phyloP scores from a whole-genome alignment of 768 basidiomycete species.

The Russula sp. region DNA sequence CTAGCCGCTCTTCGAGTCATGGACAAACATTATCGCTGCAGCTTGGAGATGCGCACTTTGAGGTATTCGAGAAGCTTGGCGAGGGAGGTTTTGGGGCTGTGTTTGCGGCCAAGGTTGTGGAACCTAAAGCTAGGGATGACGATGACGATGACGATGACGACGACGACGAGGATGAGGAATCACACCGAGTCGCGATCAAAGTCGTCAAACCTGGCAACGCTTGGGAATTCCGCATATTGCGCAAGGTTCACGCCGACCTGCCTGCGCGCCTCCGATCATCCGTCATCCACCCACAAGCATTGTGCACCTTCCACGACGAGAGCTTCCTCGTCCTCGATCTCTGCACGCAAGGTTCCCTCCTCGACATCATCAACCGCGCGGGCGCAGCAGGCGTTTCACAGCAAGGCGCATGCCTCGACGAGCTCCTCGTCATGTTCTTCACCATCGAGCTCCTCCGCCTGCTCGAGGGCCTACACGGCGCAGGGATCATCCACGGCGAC shows the following conservation, averaged over 20 bases:
- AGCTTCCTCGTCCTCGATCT: slow-evolving; percentile 84
- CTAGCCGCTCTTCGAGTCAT: slow-evolving; percentile 29
- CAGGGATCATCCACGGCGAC: slow-evolving; percentile 94
- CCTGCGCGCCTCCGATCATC: slow-evolving; percentile 51
- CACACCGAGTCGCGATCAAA: slow-evolving; percentile 77
- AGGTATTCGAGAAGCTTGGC: slow-evolving; percentile 80
- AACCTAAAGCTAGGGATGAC: slow-evolving; percentile 37
- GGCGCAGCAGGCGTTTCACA: slow-evolving; percentile 66
- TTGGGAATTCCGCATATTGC: slow-evolving; percentile 90
- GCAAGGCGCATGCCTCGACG: slow-evolving; percentile 78
- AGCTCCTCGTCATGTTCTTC: slow-evolving; percentile 93
- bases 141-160: slow-evolving; percentile 39
- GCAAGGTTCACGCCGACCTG: slow-evolving; percentile 67
- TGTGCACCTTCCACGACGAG: slow-evolving; percentile 86
- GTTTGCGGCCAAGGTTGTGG: slow-evolving; percentile 67
- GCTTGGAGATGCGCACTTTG: slow-evolving; percentile 58
- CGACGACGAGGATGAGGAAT: slow-evolving; percentile 43
- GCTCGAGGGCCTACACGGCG: slow-evolving; percentile 71
- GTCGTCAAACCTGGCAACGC: slow-evolving; percentile 80
- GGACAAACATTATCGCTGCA: slow-evolving; percentile 44
- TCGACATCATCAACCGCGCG: slow-evolving; percentile 88
- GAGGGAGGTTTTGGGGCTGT: slow-evolving; percentile 97
- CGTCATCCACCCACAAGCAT: slow-evolving; percentile 65
- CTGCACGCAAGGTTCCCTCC: slow-evolving; percentile 85
- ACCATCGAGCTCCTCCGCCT: slow-evolving; percentile 79